Percentiles rank a stretch among this genome's conserved stretches.
These are phyloP conservation scores for Sophora flavescens DNA, from an alignment of 306 rosid species.

Conservation along the genomic window DNA sequence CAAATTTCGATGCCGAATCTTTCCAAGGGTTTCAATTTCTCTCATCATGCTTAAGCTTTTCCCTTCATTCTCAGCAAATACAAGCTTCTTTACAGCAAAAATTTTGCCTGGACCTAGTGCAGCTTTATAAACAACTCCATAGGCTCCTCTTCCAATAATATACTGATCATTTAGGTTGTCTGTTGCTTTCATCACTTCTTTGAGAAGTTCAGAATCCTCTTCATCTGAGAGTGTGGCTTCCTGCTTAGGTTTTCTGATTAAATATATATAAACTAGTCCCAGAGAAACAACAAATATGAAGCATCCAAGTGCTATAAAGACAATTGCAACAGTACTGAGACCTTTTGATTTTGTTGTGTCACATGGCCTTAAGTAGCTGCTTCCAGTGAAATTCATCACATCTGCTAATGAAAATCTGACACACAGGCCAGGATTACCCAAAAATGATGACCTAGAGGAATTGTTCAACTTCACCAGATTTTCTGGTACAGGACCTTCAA, in stretches of 20 bases:
- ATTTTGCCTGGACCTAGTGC: constrained; percentile 47
- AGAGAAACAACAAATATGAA: constrained; percentile 45
- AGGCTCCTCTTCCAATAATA: constrained; percentile 80
- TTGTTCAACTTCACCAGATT: constrained; percentile 48
- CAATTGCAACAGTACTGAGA: constrained; percentile 54
- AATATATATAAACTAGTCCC: constrained; percentile 50
- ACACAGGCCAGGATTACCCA: constrained; percentile 71
- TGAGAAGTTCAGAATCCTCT: constrained; percentile 53
- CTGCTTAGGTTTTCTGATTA: constrained; percentile 48
- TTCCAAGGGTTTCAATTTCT: constrained; percentile 71
- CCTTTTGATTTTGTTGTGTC: constrained; percentile 49
- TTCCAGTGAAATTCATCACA: constrained; percentile 45
- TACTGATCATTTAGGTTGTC: constrained; percentile 58
- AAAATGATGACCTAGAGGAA: constrained; percentile 56
- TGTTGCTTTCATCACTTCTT: constrained; percentile 68
- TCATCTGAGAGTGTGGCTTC: constrained; percentile 36
- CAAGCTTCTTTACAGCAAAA: constrained; percentile 75
- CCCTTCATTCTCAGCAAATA: constrained; percentile 50
- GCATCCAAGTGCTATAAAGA: constrained; percentile 69
- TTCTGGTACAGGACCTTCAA: constrained; percentile 68
- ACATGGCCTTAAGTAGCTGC: constrained; percentile 56
- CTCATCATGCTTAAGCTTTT: constrained; percentile 60
- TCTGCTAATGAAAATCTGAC: constrained; percentile 46
- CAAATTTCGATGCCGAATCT: constrained; percentile 76
- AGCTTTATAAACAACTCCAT: constrained; percentile 84